phyloP scores from a whole-genome alignment of 306 rosid genomes.

The Citrullus mucosospermus region DNA sequence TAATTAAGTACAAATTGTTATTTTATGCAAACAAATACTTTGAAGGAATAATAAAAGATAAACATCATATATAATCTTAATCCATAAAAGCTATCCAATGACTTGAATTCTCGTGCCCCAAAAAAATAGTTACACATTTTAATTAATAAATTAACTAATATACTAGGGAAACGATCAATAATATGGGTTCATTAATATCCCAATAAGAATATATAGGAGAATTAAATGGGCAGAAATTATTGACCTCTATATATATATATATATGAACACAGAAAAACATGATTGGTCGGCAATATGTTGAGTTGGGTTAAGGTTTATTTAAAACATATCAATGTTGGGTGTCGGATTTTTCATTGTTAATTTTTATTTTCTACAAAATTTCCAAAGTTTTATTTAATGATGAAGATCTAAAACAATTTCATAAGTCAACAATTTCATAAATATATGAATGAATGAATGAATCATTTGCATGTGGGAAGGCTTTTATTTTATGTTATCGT shows the following conservation, averaged over 20 bases:
- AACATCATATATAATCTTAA: no score
- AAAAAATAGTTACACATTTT: not conserved
- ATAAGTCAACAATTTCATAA: not conserved
- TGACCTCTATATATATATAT: not conserved
- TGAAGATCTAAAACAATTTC: not conserved
- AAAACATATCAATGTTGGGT: constrained; percentile 1
- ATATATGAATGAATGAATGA: not conserved
- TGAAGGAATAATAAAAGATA: no score
- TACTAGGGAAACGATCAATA: not conserved
- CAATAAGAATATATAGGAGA: not conserved
- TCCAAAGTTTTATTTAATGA: not conserved
- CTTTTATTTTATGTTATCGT: constrained; percentile 1
- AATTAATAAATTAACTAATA: not conserved
- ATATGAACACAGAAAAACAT: not conserved
- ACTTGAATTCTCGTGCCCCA: not conserved
- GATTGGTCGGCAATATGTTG: not conserved
- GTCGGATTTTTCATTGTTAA: not conserved
- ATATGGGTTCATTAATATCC: not conserved
- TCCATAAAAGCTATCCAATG: not conserved
- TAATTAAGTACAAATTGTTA: not conserved
- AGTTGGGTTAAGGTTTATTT: not conserved
- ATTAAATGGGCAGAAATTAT: not conserved
- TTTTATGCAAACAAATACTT: not conserved
- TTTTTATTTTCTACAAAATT: not conserved
- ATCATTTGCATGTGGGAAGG: not conserved